phyloP scores from a whole-genome alignment of 495 filamentous ascomycete genomes.

The Daldinia decipiens region DNA sequence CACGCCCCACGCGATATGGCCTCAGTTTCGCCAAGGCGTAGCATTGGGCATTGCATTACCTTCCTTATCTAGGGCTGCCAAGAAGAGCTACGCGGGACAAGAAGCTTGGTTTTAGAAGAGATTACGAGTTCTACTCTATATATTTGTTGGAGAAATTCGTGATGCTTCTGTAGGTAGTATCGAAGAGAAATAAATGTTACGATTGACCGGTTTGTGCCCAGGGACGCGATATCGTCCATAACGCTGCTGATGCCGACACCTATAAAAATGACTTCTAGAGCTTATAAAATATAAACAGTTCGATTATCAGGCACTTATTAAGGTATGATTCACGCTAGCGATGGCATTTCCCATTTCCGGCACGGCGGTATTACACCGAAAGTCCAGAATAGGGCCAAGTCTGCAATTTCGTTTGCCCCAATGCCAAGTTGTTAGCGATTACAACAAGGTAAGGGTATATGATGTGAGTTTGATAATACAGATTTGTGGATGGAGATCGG shows the following conservation, averaged over 20 bases:
- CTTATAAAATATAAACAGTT: background rate
- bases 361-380: conserved; percentile 23
- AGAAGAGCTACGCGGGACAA: conserved; percentile 26
- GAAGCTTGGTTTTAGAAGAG: conserved; percentile 24
- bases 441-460: conserved; percentile 32
- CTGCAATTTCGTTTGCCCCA: conserved; percentile 24
- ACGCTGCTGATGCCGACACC: background rate
- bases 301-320: background rate
- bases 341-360: conserved; percentile 1
- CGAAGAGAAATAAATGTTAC: background rate
- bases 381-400: conserved; percentile 12
- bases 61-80: conserved; percentile 38
- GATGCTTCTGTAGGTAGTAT: background rate
- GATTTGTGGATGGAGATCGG: conserved; percentile 9
- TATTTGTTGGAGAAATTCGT: background rate
- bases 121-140: conserved; percentile 19
- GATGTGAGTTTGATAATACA: conserved; percentile 9
- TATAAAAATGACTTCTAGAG: background rate
- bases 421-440: conserved; percentile 32
- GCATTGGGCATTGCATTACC: conserved; percentile 29
- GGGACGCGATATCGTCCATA: background rate
- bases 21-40: conserved; percentile 30
- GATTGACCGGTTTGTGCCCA: background rate
- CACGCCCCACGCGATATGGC: conserved; percentile 17
- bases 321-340: background rate